These are phyloP conservation scores for Limtongozyma cylindracea DNA, from an alignment of 805 yeast species.

Conservation along the genomic window DNA sequence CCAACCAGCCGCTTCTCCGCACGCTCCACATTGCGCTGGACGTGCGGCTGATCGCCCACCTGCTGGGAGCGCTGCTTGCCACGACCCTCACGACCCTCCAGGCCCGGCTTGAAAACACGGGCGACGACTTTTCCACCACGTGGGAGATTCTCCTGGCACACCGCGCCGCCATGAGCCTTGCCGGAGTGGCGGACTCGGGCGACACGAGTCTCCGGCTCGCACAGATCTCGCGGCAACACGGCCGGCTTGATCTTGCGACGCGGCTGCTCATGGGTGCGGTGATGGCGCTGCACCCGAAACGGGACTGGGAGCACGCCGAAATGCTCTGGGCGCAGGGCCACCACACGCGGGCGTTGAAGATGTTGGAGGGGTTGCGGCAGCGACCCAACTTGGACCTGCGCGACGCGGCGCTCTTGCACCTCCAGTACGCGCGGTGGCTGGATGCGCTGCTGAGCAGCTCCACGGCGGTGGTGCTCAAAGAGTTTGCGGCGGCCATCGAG, in stretches of 20 bases:
- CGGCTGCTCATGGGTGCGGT: conserved; percentile 38
- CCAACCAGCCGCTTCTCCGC: too few species aligned
- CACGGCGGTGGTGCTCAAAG: conserved; percentile 42
- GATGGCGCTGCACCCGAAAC: conserved; percentile 13
- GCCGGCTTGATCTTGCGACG: conserved; percentile 49
- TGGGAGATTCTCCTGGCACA: conserved; percentile 36
- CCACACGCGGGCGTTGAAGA: conserved; percentile 57
- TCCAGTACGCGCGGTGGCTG: conserved; percentile 73
- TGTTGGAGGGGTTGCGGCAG: conserved; percentile 17
- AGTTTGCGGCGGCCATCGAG: conserved; percentile 33
- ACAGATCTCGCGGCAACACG: conserved; percentile 35
- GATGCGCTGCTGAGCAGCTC: conserved; percentile 69
- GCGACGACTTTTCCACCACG: conserved; percentile 20
- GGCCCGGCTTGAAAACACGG: conserved; percentile 9
- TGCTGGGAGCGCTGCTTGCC: too few species aligned
- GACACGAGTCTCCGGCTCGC: conserved; percentile 35
- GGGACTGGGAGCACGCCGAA: conserved; percentile 56
- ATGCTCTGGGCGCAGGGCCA: conserved; percentile 81
- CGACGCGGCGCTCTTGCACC: conserved; percentile 21
- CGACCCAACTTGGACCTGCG: conserved; percentile 2
- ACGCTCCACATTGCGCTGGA: too few species aligned
- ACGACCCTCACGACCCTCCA: too few species aligned
- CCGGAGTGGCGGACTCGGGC: conserved; percentile 9
- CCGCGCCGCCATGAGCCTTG: conserved; percentile 14
- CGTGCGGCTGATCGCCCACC: too few species aligned